Evolutionary conservation across 805 yeast genomes (phyloP), one percentile per base, ranked within the genome.

Genomic region (Wickerhamomyces bovis): DNA sequence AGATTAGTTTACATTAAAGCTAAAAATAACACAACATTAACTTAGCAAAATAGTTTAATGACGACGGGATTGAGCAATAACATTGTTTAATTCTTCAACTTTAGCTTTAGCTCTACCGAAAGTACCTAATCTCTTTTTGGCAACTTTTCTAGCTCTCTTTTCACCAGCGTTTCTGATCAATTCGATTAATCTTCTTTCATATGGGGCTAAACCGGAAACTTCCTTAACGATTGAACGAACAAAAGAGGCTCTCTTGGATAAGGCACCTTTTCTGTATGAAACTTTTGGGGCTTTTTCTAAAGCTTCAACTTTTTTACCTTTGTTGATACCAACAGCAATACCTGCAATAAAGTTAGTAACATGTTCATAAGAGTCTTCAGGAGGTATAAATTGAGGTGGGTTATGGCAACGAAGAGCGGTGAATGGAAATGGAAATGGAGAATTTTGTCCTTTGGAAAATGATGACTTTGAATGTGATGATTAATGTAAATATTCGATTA

Each of bases 91-190:
- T 78, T 90, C 97, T 80, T 94, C 99, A 73, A 94, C 95, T 90
- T 94, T 94, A 75, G 89, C 94, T 87, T 89, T 88, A 69, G 98
- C 97, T 83, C 99, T 95, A 81, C 83, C 84, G 85, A 92, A 95
- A 68, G 99, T 89, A 80, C 99, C 99, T 72, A 94, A 88, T 88
- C 94, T 92, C 96, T 88, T 94, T 94, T 94, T 94, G 63, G 98
- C 97, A 72, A 94, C 89, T 89, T 94, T 94, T 89, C 94, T 88
- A 65, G 99, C 99, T 83, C 98, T 94, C 95, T 94, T 94, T 81
- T 94, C 99, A 84, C 97, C 96, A 73, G 97, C 90, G 81, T 95
- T 94, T 85, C 99, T 94, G 85, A 94, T 83, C 79, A 94, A 83
- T 81, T 94, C 99, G 70, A 95, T 86, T 73, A 94, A 84, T 81